These are phyloP conservation scores for Juncus inflexus DNA, from an alignment of 176 grass and related monocot species.

Conservation along the genomic window DNA sequence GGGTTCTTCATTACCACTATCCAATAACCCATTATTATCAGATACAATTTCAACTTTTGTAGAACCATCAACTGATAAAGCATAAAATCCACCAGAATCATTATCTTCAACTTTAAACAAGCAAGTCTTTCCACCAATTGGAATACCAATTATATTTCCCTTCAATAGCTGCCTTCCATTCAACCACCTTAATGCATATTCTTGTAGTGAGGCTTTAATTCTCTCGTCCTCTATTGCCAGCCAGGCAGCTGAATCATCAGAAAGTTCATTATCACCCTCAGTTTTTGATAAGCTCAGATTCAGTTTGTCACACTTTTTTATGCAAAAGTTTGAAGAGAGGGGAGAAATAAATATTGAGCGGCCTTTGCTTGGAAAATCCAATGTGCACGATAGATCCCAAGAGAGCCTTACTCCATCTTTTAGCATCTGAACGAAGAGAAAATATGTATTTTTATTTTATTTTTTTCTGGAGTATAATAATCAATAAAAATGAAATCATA, in stretches of 20 bases:
- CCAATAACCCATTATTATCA: constrained; percentile 21
- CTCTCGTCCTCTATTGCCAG: constrained; percentile 66
- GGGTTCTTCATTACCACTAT: constrained; percentile 22
- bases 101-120: constrained; percentile 46
- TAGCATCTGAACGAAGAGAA: constrained; percentile 44
- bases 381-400: constrained; percentile 71
- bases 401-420: constrained; percentile 78
- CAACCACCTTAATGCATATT: constrained; percentile 61
- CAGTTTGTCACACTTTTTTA: constrained; percentile 55
- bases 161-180: constrained; percentile 62
- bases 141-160: constrained; percentile 59
- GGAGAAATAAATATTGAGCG: constrained; percentile 52
- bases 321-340: constrained; percentile 37
- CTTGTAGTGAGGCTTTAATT: constrained; percentile 57
- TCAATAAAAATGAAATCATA: constrained; percentile 26
- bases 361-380: constrained; percentile 52
- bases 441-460: constrained; percentile 13
- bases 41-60: constrained; percentile 58
- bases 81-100: constrained; percentile 39
- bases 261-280: constrained; percentile 24
- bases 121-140: constrained; percentile 55
- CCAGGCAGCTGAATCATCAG: constrained; percentile 43
- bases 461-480: constrained; percentile 17
- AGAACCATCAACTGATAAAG: constrained; percentile 37
- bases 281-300: constrained; percentile 46